Percentiles rank a stretch among this genome's conserved stretches.
phyloP scores from a whole-genome alignment of 306 rosid genomes.

The Trichosanthes truncata region DNA sequence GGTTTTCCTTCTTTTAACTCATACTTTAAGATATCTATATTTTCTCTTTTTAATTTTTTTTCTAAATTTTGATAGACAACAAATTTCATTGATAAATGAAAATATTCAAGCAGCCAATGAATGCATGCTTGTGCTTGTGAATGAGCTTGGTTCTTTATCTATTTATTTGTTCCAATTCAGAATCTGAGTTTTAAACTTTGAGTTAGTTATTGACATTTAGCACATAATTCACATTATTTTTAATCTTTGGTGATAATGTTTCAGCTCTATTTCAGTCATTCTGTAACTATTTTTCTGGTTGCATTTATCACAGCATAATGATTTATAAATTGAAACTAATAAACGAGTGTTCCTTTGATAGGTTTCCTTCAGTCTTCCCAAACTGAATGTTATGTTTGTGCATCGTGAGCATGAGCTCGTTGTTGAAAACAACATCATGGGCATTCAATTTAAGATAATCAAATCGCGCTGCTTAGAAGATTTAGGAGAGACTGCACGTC shows the following conservation, averaged over 20 bases:
- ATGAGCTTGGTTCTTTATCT: neutral
- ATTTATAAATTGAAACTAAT: slow-evolving; percentile 10
- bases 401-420: slow-evolving; percentile 58
- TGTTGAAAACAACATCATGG: slow-evolving; percentile 80
- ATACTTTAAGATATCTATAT: neutral
- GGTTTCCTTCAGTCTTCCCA: slow-evolving; percentile 88
- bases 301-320: neutral
- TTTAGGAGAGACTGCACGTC: slow-evolving; percentile 80
- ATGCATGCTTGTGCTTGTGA: neutral
- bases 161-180: neutral
- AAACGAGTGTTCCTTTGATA: slow-evolving; percentile 22
- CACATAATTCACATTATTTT: neutral
- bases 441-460: slow-evolving; percentile 67
- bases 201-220: neutral
- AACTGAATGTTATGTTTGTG: slow-evolving; percentile 68
- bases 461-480: slow-evolving; percentile 76
- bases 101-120: neutral
- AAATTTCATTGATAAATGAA: neutral
- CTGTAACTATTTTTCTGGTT: neutral
- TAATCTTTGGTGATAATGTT: neutral
- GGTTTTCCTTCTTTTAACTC: neutral
- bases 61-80: neutral
- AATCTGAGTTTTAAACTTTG: neutral
- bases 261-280: neutral
- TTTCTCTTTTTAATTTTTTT: neutral